Evolutionary conservation across 495 filamentous ascomycete genomes (phyloP).

Genomic region (Ascodesmis nigricans): DNA sequence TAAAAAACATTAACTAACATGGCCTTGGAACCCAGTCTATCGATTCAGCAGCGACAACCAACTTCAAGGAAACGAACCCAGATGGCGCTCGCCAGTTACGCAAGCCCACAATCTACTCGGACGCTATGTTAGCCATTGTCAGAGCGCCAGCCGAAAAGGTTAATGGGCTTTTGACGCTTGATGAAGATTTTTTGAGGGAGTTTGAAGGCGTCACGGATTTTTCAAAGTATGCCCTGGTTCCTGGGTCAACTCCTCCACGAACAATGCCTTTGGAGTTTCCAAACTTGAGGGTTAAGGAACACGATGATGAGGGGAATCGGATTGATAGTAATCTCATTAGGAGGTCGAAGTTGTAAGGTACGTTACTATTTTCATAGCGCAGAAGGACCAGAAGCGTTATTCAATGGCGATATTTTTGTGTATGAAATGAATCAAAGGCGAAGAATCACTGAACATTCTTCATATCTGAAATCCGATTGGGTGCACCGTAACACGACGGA

Average conservation of each 20-base stretch:
- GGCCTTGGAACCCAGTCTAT: slow-evolving; percentile 28
- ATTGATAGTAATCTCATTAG: slow-evolving; percentile 38
- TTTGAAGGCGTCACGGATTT: slow-evolving; percentile 49
- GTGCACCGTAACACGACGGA: no score
- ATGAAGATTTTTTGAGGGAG: slow-evolving; percentile 61
- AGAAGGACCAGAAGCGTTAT: no score
- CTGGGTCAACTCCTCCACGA: slow-evolving; percentile 39
- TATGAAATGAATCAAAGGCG: no score
- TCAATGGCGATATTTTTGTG: no score
- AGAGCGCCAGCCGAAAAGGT: slow-evolving; percentile 35
- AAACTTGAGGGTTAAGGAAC: slow-evolving; percentile 49
- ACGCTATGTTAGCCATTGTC: slow-evolving; percentile 57
- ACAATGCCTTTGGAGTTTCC: slow-evolving; percentile 64
- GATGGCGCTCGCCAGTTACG: slow-evolving; percentile 30
- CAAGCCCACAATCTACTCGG: slow-evolving; percentile 54
- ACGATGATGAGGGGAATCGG: slow-evolving; percentile 57
- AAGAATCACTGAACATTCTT: no score
- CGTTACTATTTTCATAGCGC: no score
- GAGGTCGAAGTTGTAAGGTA: slow-evolving; percentile 21
- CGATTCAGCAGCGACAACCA: slow-evolving; percentile 48
- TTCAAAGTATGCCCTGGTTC: slow-evolving; percentile 45
- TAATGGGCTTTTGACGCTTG: slow-evolving; percentile 50
- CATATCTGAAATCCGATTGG: no score
- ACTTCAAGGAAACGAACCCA: slow-evolving; percentile 27
- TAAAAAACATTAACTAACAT: no score